Evolutionary conservation across 257 asterid species (phyloP), one percentile per base, ranked within the genome.

Genomic region (Solanum peruvianum): DNA sequence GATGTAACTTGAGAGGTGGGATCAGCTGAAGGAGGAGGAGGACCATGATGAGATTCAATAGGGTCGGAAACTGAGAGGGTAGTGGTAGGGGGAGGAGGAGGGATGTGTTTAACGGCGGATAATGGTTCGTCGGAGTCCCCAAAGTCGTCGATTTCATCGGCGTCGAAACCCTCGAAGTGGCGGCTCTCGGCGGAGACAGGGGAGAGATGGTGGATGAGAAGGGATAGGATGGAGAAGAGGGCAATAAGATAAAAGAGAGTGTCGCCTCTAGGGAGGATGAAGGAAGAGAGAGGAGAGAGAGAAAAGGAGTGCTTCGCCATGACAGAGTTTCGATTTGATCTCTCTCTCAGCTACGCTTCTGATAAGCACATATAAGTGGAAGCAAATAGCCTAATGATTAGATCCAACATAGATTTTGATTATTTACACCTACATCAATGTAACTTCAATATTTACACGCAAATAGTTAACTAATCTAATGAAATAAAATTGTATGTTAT

Each of bases 111-210:
- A 93, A 31, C 25, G 91, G 16, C 92, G 93, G 86, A 77, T 27
- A 49, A 93, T 92, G 31, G 93, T 31, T 90, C 93, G 9, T 87
- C 91, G 67, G 92, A 89, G 11, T 91, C 93, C 83, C 86, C 39
- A 18, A 85, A 86, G 52, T 92, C 97, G 25, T 93, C 97, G 72
- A 87, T 92, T 37, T 96, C 98, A 15, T 96, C 99, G 87, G 95
- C 98, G 52, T 96, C 99, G 91, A 96, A 96, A 37, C 99, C 98
- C 90, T 96, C 99, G 87, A 96, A 96, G 90, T 95, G 95, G 87
- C 93, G 90, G 56, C 84, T 86, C 62, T 91, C 83, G 87, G 94
- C 91, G 90, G 95, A 91, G 58, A 88, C 83, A 86, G 86, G 15
- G 70, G 90, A 52, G 89, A 95, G 91, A 83, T 92, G 96, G 90